Percentiles rank a stretch among this genome's conserved stretches.
Conservation (phyloP, 768 basidiomycete genomes). For the Kwoniella heveanensis region DNA sequence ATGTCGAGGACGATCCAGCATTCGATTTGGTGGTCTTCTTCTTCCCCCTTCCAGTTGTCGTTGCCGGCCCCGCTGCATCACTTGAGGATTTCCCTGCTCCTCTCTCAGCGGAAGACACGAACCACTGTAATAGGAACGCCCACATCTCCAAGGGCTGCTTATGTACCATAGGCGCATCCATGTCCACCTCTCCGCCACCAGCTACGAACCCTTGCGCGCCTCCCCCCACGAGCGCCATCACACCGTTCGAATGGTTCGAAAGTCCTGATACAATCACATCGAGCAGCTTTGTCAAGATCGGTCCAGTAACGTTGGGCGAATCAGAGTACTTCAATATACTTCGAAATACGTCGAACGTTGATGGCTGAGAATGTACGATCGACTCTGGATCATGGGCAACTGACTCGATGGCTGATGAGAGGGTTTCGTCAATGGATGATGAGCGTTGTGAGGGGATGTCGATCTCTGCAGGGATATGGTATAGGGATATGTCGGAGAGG, state of each 20-base stretch:
- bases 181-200: constrained; percentile 30
- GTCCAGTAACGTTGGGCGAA: constrained; percentile 51
- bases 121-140: constrained; percentile 90
- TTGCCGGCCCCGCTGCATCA: constrained; percentile 38
- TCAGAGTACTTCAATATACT: constrained; percentile 69
- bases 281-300: constrained; percentile 78
- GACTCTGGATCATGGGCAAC: constrained; percentile 75
- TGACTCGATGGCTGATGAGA: constrained; percentile 73
- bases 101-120: constrained; percentile 77
- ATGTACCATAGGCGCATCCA: constrained; percentile 59
- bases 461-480: constrained; percentile 70
- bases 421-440: constrained; percentile 52
- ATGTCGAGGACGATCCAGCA: constrained; percentile 61
- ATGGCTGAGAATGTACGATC: constrained; percentile 62
- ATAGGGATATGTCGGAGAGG: constrained; percentile 65
- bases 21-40: constrained; percentile 46
- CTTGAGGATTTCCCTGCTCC: constrained; percentile 63
- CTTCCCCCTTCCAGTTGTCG: constrained; percentile 54
- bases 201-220: constrained; percentile 28
- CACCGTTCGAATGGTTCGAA: constrained; percentile 31
- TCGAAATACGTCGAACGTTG: constrained; percentile 79
- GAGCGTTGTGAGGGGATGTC: constrained; percentile 63
- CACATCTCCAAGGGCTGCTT: constrained; percentile 83
- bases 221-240: constrained; percentile 30
- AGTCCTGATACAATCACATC: constrained; percentile 76